These are phyloP conservation scores for Botryotinia convoluta DNA, from an alignment of 2,329 filamentous ascomycete species.

Conservation along the genomic window DNA sequence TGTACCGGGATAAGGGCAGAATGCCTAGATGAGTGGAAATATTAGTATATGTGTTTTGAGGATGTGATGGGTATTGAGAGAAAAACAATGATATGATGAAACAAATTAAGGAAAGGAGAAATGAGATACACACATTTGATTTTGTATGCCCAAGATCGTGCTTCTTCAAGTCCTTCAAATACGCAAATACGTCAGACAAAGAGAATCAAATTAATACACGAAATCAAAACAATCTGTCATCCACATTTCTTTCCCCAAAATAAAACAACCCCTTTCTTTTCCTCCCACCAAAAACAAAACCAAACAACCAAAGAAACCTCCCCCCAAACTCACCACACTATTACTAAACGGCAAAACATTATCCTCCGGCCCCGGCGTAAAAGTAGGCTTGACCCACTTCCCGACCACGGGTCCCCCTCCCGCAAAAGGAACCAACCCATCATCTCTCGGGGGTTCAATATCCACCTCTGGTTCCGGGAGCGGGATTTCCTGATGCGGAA, in stretches of 20 bases:
- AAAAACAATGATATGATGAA: neutral
- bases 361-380: neutral
- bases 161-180: neutral
- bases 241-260: too few species aligned
- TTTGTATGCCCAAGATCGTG: neutral
- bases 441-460: neutral
- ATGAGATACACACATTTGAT: conserved; percentile 1
- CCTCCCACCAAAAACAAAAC: neutral
- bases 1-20: conserved; percentile 1
- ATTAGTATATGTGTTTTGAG: neutral
- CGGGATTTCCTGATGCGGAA: neutral
- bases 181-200: neutral
- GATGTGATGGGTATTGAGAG: neutral
- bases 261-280: too few species aligned
- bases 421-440: neutral
- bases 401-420: neutral
- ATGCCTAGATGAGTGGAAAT: neutral
- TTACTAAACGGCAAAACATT: conserved; percentile 4
- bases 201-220: neutral
- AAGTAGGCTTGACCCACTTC: conserved; percentile 2
- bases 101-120: neutral
- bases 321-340: conserved; percentile 2
- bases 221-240: too few species aligned
- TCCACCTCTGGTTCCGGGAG: neutral
- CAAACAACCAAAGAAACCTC: neutral